Evolutionary conservation across 2,329 filamentous ascomycete species (phyloP), one percentile per base, ranked within the genome.

Genomic region (Calonectria multiphialidica): DNA sequence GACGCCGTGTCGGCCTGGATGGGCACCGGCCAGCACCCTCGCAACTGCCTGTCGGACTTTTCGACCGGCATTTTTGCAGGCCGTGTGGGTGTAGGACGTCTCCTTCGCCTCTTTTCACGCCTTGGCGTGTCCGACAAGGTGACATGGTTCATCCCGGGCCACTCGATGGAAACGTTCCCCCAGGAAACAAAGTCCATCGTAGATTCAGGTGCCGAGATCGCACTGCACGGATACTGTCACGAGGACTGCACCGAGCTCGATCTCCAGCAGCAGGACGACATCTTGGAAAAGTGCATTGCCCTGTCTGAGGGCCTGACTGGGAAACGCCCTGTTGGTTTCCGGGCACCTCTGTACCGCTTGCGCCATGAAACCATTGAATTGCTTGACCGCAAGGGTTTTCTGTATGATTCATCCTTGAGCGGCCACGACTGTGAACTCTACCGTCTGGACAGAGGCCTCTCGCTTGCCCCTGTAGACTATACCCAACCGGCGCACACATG

Each of bases 1-100:
- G 88, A 90, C 71, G 88, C 88, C 18, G 83, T 90, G 5, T 87
- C 87, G 2, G 86, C 86, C 65, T 90, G 86, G 85, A 82, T 89
- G 2, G 88, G 88, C n/a, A 89, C 88, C 88, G 80, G 83, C 83
- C 63, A 88, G 84, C 8, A 83, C 84, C n/a, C 71, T 25, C 42
- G 53, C n/a, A 75, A 73, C 63, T 63, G 57, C n/a, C 53, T 75
- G 12, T 57, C 73, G n/a, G 73, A 75, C 57, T 74, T 62, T 47
- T 69, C 64, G 1, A 23, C 68, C 21, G 73, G 72, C 35, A 69
- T 70, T 28, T 75, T 75, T 25, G 68, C 66, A 13, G 73, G 65
- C 5, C 49, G 55, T 15, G 85, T 89, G 47, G 88, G 88, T 21
- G 88, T 88, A 1, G 82, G 83, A 3, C 84, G 88, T 3, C 82